phyloP scores from a whole-genome alignment of 2,329 filamentous ascomycete species.

The Cytospora piceicola region DNA sequence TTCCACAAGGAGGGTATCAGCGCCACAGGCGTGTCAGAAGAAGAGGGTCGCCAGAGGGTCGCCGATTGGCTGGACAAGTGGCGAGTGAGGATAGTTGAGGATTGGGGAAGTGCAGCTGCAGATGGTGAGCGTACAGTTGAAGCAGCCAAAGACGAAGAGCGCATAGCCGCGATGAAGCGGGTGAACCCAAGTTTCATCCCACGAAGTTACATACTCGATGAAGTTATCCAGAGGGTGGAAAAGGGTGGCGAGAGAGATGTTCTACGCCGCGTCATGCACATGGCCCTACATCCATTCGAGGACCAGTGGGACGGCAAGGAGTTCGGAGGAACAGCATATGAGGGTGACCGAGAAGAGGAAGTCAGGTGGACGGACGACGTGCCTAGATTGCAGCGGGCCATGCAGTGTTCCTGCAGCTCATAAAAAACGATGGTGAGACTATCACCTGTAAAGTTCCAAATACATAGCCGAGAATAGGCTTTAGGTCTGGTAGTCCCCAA shows the following conservation, averaged over 20 bases:
- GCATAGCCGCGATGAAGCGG: constrained; percentile 75
- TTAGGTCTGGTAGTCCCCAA: not conserved
- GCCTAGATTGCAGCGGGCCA: constrained; percentile 73
- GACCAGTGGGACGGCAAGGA: constrained; percentile 68
- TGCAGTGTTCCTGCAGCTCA: constrained; percentile 97
- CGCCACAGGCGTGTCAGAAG: constrained; percentile 58
- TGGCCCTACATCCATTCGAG: constrained; percentile 82
- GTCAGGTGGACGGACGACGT: constrained; percentile 84
- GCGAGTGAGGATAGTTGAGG: constrained; percentile 71
- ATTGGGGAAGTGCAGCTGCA: constrained; percentile 65
- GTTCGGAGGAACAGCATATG: constrained; percentile 53
- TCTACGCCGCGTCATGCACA: constrained; percentile 75
- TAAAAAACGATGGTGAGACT: constrained; percentile 42
- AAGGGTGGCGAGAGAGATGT: constrained; percentile 81
- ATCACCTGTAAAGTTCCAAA: not conserved
- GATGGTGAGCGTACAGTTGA: constrained; percentile 38
- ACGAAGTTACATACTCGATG: constrained; percentile 89
- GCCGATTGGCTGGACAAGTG: constrained; percentile 83
- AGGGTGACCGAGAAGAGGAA: constrained; percentile 72
- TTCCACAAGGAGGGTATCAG: constrained; percentile 77
- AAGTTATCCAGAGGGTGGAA: constrained; percentile 88
- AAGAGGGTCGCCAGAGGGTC: constrained; percentile 67
- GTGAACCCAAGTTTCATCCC: constrained; percentile 95
- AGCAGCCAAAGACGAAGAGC: constrained; percentile 58
- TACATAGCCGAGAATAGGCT: not conserved